Percentiles rank a stretch among this genome's conserved stretches.
Conservation (phyloP, 75 land plant genomes). For the Ceratopteris richardii region DNA sequence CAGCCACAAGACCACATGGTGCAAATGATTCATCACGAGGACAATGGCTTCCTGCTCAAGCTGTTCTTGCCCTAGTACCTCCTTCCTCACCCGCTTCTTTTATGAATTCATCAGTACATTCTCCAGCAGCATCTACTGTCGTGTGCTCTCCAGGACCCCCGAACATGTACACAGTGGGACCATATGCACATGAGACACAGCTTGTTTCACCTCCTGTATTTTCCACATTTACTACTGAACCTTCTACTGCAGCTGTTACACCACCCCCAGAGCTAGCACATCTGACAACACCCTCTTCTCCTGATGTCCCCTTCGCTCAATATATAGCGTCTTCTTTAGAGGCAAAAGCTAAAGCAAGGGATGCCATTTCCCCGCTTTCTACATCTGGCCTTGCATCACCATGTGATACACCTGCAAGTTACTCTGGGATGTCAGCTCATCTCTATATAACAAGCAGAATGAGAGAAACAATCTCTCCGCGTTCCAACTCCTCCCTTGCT, state of each 20-base stretch:
- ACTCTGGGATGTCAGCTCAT: neutral
- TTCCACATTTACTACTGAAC: conserved; percentile 78
- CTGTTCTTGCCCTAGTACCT: conserved; percentile 43
- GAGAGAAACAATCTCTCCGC: too few species aligned
- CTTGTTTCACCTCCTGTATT: conserved; percentile 80
- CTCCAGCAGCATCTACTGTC: conserved; percentile 52
- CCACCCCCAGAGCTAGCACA: conserved; percentile 87
- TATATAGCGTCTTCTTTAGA: conserved; percentile 55
- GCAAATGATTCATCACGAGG: conserved; percentile 18
- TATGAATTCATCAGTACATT: conserved; percentile 53
- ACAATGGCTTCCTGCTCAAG: conserved; percentile 18
- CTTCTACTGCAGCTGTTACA: conserved; percentile 91
- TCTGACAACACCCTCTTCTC: conserved; percentile 85
- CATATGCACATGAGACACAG: conserved; percentile 78
- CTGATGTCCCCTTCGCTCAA: conserved; percentile 95
- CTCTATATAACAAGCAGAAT: neutral
- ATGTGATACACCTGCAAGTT: conserved; percentile 39
- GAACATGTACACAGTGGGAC: conserved; percentile 59
- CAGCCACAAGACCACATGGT: conserved; percentile 49
- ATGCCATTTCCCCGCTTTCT: conserved; percentile 24
- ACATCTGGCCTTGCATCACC: conserved; percentile 46
- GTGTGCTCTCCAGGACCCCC: conserved; percentile 45
- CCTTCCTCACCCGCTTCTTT: conserved; percentile 90
- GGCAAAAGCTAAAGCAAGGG: conserved; percentile 31
- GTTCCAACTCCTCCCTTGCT: too few species aligned